phyloP scores from a whole-genome alignment of 495 filamentous ascomycete species.

The Apiosordaria backusii region DNA sequence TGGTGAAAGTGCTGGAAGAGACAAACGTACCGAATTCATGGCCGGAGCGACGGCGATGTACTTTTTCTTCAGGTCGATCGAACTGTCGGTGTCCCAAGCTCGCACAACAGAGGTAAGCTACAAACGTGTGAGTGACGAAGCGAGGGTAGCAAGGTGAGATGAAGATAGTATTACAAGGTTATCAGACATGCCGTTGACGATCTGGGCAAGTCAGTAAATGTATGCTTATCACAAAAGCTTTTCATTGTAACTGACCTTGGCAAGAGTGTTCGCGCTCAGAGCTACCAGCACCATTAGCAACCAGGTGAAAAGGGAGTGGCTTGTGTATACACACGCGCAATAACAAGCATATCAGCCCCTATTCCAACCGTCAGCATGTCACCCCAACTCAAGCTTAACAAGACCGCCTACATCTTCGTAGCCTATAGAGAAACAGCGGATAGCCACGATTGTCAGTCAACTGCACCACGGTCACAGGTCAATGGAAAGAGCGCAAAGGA shows the following conservation, averaged over 20 bases:
- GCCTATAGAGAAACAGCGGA: slow-evolving; percentile 1
- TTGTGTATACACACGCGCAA: slow-evolving; percentile 64
- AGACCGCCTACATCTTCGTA: slow-evolving; percentile 25
- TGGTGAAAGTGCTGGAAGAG: slow-evolving; percentile 1
- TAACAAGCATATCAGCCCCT: slow-evolving; percentile 72
- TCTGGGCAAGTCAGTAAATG: neutral
- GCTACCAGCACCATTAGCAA: slow-evolving; percentile 13
- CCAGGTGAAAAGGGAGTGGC: neutral
- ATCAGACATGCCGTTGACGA: slow-evolving; percentile 33
- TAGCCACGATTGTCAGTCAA: neutral
- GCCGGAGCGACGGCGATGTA: slow-evolving; percentile 57
- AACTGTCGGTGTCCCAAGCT: slow-evolving; percentile 78
- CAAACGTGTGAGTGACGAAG: neutral
- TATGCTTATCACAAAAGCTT: neutral
- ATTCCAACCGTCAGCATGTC: neutral
- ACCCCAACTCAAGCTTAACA: neutral
- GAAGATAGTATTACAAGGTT: slow-evolving; percentile 36
- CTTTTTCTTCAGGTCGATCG: slow-evolving; percentile 53
- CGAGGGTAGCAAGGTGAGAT: neutral
- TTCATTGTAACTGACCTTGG: slow-evolving; percentile 48
- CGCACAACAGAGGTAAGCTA: slow-evolving; percentile 59
- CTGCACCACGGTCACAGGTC: neutral
- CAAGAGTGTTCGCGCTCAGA: slow-evolving; percentile 67
- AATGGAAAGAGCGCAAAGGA: neutral
- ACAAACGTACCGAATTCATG: slow-evolving; percentile 31